Conservation (phyloP, 768 basidiomycete genomes). For the Tulasnella sp. region DNA sequence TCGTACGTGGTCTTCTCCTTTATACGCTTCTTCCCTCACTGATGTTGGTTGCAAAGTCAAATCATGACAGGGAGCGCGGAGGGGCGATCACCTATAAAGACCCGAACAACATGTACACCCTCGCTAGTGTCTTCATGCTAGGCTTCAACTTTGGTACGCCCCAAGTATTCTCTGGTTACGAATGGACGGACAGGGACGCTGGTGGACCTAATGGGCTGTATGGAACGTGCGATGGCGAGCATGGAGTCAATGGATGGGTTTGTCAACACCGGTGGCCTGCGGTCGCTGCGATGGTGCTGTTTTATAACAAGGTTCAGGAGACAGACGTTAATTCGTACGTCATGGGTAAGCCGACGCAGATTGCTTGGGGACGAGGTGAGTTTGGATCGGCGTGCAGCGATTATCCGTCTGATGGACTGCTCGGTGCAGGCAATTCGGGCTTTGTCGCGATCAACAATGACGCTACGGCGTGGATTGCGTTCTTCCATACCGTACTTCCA, state of each 20-base stretch:
- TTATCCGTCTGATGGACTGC: slow-evolving; percentile 23
- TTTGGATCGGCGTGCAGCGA: background rate
- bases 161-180: slow-evolving; percentile 48
- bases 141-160: slow-evolving; percentile 52
- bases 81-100: background rate
- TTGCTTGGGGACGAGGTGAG: slow-evolving; percentile 54
- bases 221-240: slow-evolving; percentile 16
- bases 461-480: slow-evolving; percentile 41
- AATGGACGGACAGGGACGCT: slow-evolving; percentile 32
- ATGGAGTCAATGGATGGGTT: slow-evolving; percentile 17
- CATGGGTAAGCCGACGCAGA: slow-evolving; percentile 43
- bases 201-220: slow-evolving; percentile 47
- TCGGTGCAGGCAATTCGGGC: slow-evolving; percentile 39
- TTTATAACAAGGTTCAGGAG: slow-evolving; percentile 27
- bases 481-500: slow-evolving; percentile 46
- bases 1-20: too few relatives aligned
- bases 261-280: slow-evolving; percentile 21
- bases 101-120: background rate
- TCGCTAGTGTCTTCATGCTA: slow-evolving; percentile 8
- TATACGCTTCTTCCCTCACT: too few relatives aligned
- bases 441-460: slow-evolving; percentile 59
- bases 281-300: slow-evolving; percentile 18
- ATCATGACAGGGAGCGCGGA: slow-evolving; percentile 14
- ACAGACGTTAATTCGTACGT: slow-evolving; percentile 35
- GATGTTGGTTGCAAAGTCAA: too few relatives aligned